Base-by-base conservation (phyloP, 2,329 filamentous ascomycete genomes). In the Penicillium sp. region DNA sequence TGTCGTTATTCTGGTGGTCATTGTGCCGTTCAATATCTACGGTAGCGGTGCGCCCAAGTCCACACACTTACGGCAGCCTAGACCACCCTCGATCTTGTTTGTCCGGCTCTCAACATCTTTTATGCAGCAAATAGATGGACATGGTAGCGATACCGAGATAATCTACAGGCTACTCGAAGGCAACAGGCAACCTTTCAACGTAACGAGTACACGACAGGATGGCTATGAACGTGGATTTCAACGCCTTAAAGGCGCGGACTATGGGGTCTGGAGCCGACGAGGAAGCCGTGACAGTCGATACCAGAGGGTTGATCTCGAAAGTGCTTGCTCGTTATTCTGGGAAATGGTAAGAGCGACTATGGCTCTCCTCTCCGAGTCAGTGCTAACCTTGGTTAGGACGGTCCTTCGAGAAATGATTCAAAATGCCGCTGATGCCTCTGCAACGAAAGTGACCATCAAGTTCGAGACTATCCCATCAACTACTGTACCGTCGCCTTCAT, bases 251-350 rank as follows among this genome's bases (percentile, higher is more conserved):
- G 65, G 90, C 92, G 60, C 87, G 89, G 63, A 93, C 93, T 22
- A 81, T 99, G 75, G 83, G 81, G 49, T 86, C 89, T 49, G 88
- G 88, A 58, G 87, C 90, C 53, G 89, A 95, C 61, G 93, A 97
- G 70, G 93, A 97, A 72, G 93, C 93, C 35, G 93, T 99, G 49
- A 99, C 93, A 0, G 93, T 99, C 64, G 95, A 99, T 67, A 99
- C 93, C 41, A 81, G 95, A 64, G 93, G 93, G 36, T 73, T 99
- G 61, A 99, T 99, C 66, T 95, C 97, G 75, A 99, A 99, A 72
- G 92, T 99, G 10, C 80, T 99, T 41, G 93, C 93, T 9, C 81
- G 93, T 65, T 99, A 99, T 68, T 95, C 91, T 2, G 92, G 93
- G 62, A 95, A 99, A 76, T 96, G 92, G 86, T 90, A 83, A 5